A percentile compares a stretch with the other conserved stretches of the same genome.
These are phyloP conservation scores for Chimonanthus praecox DNA, from an alignment of 164 flowering plant genomes.

Conservation along the genomic window DNA sequence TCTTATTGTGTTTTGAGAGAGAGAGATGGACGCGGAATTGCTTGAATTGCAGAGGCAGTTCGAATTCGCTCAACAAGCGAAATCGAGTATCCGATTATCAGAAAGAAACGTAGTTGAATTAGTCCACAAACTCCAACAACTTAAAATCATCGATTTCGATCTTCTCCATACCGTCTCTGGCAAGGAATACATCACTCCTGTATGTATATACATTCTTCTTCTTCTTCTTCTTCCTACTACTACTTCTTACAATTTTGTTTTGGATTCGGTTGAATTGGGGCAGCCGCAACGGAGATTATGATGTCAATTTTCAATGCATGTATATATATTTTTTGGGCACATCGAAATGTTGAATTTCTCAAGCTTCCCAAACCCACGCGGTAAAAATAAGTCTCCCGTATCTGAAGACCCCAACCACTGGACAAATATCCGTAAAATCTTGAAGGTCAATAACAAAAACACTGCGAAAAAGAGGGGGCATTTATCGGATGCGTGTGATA, in stretches of 20 bases:
- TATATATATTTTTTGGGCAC: too few species aligned
- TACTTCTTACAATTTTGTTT: not conserved
- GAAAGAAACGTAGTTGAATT: constrained; percentile 93
- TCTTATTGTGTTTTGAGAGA: not conserved
- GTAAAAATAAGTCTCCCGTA: too few species aligned
- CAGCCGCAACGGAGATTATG: not conserved
- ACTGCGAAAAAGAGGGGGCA: too few species aligned
- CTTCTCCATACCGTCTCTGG: constrained; percentile 93
- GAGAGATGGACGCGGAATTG: constrained; percentile 76
- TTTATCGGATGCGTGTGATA: too few species aligned
- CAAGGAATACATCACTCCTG: constrained; percentile 94
- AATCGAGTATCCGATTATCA: constrained; percentile 78
- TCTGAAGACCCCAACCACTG: too few species aligned
- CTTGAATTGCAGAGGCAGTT: constrained; percentile 86
- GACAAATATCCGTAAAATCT: too few species aligned
- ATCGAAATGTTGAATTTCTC: too few species aligned
- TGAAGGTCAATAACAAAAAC: too few species aligned
- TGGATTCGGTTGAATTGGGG: not conserved
- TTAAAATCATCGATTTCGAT: constrained; percentile 81
- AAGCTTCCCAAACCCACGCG: too few species aligned
- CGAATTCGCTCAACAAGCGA: constrained; percentile 88
- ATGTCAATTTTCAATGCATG: not conserved
- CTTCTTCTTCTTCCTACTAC: not conserved
- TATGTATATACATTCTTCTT: constrained; percentile 20
- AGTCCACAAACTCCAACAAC: constrained; percentile 85